A percentile compares a stretch with the other conserved stretches of the same genome.
phyloP scores from a whole-genome alignment of 805 yeast species.

The Cyberlindnera mrakii region DNA sequence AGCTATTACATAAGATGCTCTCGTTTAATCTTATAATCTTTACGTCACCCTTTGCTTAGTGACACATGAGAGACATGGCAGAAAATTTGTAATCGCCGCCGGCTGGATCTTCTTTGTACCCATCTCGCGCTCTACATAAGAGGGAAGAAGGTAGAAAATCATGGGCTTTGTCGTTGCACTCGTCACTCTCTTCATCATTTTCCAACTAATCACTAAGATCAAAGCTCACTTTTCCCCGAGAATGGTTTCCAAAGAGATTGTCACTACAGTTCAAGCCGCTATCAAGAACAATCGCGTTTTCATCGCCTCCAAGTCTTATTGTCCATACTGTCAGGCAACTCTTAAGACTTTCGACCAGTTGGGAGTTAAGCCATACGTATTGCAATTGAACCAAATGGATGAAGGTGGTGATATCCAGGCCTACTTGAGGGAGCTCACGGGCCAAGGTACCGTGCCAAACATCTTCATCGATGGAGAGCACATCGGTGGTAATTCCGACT shows the following conservation, averaged over 20 bases:
- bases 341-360: slow-evolving; percentile 31
- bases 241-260: slow-evolving; percentile 56
- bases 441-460: slow-evolving; percentile 92
- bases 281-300: slow-evolving; percentile 64
- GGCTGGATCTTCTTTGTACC: background rate
- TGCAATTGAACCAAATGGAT: slow-evolving; percentile 42
- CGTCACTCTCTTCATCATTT: background rate
- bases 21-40: too few relatives aligned
- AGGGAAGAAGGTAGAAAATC: background rate
- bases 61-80: too few relatives aligned
- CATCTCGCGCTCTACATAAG: background rate
- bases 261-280: slow-evolving; percentile 52
- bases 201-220: background rate
- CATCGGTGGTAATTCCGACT: slow-evolving; percentile 91
- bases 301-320: slow-evolving; percentile 76
- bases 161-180: background rate
- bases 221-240: slow-evolving; percentile 7
- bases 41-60: too few relatives aligned
- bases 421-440: slow-evolving; percentile 70
- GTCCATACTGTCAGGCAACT: slow-evolving; percentile 57
- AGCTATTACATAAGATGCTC: background rate
- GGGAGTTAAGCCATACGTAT: slow-evolving; percentile 40
- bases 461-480: slow-evolving; percentile 87
- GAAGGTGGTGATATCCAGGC: slow-evolving; percentile 81
- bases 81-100: too few relatives aligned